Conservation (phyloP, 352 stramenopile genomes). For the Lagenidium giganteum region DNA sequence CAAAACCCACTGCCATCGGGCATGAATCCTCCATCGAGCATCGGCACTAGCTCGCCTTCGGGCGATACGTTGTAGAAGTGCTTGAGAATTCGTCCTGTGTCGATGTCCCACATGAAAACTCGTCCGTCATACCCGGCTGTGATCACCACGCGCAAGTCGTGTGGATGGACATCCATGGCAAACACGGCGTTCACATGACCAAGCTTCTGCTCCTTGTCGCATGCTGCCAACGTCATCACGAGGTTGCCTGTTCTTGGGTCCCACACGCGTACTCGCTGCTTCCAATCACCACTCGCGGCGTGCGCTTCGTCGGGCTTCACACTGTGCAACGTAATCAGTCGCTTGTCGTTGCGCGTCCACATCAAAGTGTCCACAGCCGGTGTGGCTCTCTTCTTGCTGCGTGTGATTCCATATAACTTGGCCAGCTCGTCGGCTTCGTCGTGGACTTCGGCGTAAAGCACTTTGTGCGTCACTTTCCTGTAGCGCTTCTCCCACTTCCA, state of each 20-base stretch:
- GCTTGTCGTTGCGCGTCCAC: slow-evolving; percentile 58
- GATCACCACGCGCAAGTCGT: slow-evolving; percentile 64
- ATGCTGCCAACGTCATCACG: slow-evolving; percentile 54
- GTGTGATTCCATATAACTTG: slow-evolving; percentile 37
- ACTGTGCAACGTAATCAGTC: slow-evolving; percentile 64
- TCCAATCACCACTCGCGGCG: slow-evolving; percentile 33
- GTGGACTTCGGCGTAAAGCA: slow-evolving; percentile 43
- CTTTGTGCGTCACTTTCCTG: slow-evolving; percentile 42
- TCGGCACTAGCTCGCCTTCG: slow-evolving; percentile 52
- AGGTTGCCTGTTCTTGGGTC: slow-evolving; percentile 42
- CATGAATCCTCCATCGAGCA: slow-evolving; percentile 75
- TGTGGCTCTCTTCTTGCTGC: slow-evolving; percentile 28
- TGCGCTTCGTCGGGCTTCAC: slow-evolving; percentile 49
- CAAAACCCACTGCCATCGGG: slow-evolving; percentile 63
- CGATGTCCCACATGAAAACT: slow-evolving; percentile 84
- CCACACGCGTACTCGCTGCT: slow-evolving; percentile 68
- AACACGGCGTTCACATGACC: slow-evolving; percentile 79
- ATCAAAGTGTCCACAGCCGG: slow-evolving; percentile 58
- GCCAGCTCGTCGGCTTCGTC: slow-evolving; percentile 38
- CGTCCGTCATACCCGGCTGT: slow-evolving; percentile 81
- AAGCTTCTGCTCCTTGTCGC: slow-evolving; percentile 50
- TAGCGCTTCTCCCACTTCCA: slow-evolving; percentile 63
- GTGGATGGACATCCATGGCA: slow-evolving; percentile 73
- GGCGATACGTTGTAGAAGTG: slow-evolving; percentile 52
- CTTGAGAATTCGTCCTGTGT: slow-evolving; percentile 54